Evolutionary conservation across 768 basidiomycete genomes (phyloP).

Genomic region (Lactifluus subvellereus): DNA sequence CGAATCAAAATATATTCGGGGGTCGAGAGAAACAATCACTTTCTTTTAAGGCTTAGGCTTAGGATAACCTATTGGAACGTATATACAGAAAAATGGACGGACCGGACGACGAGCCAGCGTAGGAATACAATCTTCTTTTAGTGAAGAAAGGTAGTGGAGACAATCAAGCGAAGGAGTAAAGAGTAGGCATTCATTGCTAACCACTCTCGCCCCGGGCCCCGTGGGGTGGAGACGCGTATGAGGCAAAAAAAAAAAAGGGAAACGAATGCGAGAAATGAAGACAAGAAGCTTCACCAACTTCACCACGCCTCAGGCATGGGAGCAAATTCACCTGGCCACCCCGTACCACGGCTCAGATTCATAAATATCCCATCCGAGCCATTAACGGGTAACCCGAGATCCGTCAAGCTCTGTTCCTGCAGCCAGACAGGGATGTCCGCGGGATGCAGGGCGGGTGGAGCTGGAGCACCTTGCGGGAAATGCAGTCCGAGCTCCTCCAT

Average conservation of each 20-base stretch:
- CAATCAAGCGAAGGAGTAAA: neutral
- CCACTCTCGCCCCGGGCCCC: neutral
- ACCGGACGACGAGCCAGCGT: neutral
- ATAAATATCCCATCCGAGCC: slow-evolving; percentile 90
- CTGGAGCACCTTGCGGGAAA: slow-evolving; percentile 54
- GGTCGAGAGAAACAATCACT: neutral
- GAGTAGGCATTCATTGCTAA: neutral
- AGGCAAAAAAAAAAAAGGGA: neutral
- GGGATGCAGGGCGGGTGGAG: slow-evolving; percentile 56
- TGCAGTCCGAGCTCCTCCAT: slow-evolving; percentile 81
- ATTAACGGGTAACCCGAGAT: slow-evolving; percentile 87
- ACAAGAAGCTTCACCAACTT: slow-evolving; percentile 41
- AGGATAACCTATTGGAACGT: slow-evolving; percentile 14
- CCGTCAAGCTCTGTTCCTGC: slow-evolving; percentile 87
- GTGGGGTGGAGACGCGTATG: neutral
- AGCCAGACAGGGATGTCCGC: slow-evolving; percentile 86
- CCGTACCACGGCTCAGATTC: slow-evolving; percentile 60
- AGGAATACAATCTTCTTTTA: neutral
- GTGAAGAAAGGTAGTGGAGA: neutral
- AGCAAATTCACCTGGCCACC: slow-evolving; percentile 72
- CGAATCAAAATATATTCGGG: neutral
- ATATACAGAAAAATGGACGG: neutral
- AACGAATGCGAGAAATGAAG: neutral
- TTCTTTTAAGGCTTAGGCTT: slow-evolving; percentile 1
- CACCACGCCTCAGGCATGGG: slow-evolving; percentile 83